phyloP scores from a whole-genome alignment of 2,329 filamentous ascomycete species.

The Colletotrichum filicis region DNA sequence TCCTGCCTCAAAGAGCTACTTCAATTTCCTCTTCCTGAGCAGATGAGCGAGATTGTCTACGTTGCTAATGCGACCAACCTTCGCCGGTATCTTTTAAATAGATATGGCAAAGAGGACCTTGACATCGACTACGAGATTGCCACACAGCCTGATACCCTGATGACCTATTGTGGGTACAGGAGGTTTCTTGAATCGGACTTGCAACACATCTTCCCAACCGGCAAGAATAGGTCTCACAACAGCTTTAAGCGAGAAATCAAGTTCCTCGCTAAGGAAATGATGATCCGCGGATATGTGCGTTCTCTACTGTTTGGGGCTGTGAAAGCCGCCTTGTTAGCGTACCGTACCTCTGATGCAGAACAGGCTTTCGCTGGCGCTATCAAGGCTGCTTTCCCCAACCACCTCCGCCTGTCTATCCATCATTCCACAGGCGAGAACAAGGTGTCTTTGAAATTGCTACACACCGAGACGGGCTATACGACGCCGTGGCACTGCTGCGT shows the following conservation, averaged over 20 bases:
- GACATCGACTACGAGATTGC: slow-evolving; percentile 44
- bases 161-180: slow-evolving; percentile 44
- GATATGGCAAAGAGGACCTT: slow-evolving; percentile 38
- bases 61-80: too few species aligned
- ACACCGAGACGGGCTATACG: slow-evolving; percentile 44
- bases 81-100: slow-evolving; percentile 26
- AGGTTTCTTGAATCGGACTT: too few species aligned
- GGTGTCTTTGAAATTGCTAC: slow-evolving; percentile 43
- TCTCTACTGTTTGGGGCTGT: slow-evolving; percentile 41
- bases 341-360: not conserved
- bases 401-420: slow-evolving; percentile 45
- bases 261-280: too few species aligned
- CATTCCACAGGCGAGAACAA: slow-evolving; percentile 42
- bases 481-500: slow-evolving; percentile 47
- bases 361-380: slow-evolving; percentile 45
- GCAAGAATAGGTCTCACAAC: too few species aligned
- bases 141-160: slow-evolving; percentile 40
- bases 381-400: slow-evolving; percentile 39
- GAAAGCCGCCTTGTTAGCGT: slow-evolving; percentile 33
- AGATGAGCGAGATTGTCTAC: too few species aligned
- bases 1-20: too few species aligned
- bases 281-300: too few species aligned
- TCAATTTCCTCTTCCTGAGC: too few species aligned
- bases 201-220: too few species aligned
- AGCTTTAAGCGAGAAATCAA: too few species aligned